These are phyloP conservation scores for Alternaria ethzedia DNA, from an alignment of 2,329 filamentous ascomycete species.

Conservation along the genomic window DNA sequence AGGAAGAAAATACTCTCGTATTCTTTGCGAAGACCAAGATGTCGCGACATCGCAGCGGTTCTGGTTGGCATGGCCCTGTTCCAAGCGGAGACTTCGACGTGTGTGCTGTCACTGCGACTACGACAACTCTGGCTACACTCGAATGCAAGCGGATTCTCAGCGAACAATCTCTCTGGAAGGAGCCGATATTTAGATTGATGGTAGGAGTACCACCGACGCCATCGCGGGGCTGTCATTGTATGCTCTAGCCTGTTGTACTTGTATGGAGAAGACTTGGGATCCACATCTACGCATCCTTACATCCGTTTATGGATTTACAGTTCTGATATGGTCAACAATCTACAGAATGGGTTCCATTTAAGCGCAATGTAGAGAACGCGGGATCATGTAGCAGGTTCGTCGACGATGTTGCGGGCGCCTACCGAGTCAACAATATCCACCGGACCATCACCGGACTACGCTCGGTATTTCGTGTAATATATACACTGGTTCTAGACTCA, in stretches of 20 bases:
- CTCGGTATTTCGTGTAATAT: slow-evolving; percentile 1
- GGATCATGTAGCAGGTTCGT: neutral
- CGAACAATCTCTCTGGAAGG: neutral
- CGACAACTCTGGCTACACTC: neutral
- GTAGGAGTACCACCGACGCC: neutral
- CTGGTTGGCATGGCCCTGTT: neutral
- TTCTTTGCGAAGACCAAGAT: neutral
- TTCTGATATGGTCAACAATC: neutral
- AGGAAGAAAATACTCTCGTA: neutral
- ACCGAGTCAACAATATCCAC: slow-evolving; percentile 2
- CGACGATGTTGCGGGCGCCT: neutral
- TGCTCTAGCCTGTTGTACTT: neutral
- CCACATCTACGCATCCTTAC: neutral
- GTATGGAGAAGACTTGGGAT: neutral
- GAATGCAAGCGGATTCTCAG: neutral
- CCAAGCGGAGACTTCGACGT: neutral
- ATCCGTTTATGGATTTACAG: neutral
- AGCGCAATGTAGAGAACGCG: neutral
- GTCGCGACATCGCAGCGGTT: neutral
- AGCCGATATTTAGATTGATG: neutral
- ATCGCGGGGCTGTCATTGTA: neutral
- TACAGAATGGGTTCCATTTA: neutral
- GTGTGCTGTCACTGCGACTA: neutral
- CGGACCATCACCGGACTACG: neutral
- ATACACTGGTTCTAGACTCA: neutral